Base-by-base conservation (phyloP, 495 filamentous ascomycete genomes). In the Neurospora pannonica region DNA sequence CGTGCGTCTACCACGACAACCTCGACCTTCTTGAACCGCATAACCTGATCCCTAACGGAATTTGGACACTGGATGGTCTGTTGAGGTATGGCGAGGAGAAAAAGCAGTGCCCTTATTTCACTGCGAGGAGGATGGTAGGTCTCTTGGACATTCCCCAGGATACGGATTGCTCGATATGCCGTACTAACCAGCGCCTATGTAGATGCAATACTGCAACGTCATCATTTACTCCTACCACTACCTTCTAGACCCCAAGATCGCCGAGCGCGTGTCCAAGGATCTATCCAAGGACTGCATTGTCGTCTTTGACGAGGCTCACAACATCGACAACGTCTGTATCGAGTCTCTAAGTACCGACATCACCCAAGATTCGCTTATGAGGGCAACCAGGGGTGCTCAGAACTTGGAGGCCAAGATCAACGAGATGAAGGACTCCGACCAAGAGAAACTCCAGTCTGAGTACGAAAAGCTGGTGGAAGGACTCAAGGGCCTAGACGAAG, bases 181-280 rank as follows among this genome's bases (percentile, higher is more conserved):
- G 6, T 73, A 48, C 31, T 40, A 73, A 71, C 72, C n/a, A 3
- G 37, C 28, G 21, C 40, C 10, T 10, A 24, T 70, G 43, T 73
- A 95, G 92, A 98, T 99, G 95, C 90, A 94, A 71, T 97, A 92
- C 80, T 98, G 95, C 87, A 97, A 99, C 83, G 93, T 99, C 78
- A 97, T 99, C 78, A 98, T 99, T 73, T 99, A 98, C 81, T 98
- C 96, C 10, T 99, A 98, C 79, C 96, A 99, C 83, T 99, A 99
- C 79, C 90, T 99, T 5, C 87, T 99, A 2, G 96, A 99, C 79
- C 96, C 96, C 10, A 98, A 99, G 83, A 99, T 99, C 77, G 95
- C 96, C 31, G 96, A 99, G 80, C 87, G 96, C 71, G 96, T 99
- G 4, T 98, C 97, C 1, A 94, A 92, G 81, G 95, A 99, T 78